Conservation (phyloP, 768 basidiomycete genomes). For the Russula earlei region DNA sequence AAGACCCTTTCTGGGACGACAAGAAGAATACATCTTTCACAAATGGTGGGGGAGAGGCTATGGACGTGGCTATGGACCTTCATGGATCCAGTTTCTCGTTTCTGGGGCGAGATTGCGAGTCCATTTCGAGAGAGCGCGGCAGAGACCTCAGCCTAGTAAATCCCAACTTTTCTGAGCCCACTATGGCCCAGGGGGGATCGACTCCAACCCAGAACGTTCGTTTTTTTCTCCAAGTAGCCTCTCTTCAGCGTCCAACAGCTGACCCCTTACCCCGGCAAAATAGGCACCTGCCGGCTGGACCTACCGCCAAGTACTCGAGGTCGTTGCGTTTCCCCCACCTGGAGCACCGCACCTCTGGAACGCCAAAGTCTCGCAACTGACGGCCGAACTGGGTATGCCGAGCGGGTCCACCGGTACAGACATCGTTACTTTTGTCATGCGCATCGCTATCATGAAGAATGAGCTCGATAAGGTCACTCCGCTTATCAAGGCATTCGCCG, state of each 20-base stretch:
- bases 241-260: not conserved
- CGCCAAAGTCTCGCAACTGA: not conserved
- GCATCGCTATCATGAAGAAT: not conserved
- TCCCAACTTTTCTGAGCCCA: not conserved
- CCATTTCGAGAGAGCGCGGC: not conserved
- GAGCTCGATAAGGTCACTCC: not conserved
- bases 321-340: not conserved
- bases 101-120: not conserved
- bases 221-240: not conserved
- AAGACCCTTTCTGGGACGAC: not conserved
- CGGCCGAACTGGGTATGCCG: not conserved
- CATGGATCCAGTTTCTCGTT: not conserved
- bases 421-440: not conserved
- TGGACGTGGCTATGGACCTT: no score
- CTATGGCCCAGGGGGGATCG: not conserved
- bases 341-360: not conserved
- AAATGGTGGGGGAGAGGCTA: not conserved
- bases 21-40: no score
- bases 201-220: not conserved
- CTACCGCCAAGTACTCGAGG: not conserved
- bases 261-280: not conserved
- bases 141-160: not conserved
- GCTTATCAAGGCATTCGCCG: not conserved
- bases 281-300: conserved; percentile 4
- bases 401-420: not conserved